Evolutionary conservation across 106 monocot species (phyloP).

Genomic region (Platanthera guangdongensis): DNA sequence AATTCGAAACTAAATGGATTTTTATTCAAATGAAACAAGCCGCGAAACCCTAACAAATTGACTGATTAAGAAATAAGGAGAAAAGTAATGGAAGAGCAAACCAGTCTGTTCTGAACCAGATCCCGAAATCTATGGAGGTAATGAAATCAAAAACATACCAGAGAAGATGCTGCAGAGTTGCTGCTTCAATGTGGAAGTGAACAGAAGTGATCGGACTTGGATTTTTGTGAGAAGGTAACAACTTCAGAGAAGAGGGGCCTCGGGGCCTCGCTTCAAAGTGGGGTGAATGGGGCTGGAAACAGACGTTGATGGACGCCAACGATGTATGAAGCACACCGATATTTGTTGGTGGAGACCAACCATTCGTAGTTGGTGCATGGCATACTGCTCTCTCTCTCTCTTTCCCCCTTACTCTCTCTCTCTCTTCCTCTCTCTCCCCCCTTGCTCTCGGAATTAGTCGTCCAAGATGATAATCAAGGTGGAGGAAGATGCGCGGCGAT

Average conservation of each 20-base stretch:
- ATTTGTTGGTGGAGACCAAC: no score
- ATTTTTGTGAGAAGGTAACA: not conserved
- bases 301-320: not conserved
- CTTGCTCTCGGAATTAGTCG: not conserved
- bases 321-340: not conserved
- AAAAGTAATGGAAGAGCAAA: not conserved
- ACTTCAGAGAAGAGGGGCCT: not conserved
- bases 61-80: not conserved
- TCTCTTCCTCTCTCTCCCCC: not conserved
- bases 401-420: not conserved
- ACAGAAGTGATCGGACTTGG: slow-evolving; percentile 1
- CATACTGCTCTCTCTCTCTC: not conserved
- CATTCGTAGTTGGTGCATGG: no score
- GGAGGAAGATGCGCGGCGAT: not conserved
- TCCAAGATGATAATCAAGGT: slow-evolving; percentile 10
- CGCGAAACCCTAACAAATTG: not conserved
- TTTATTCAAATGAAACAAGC: not conserved
- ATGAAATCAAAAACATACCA: not conserved
- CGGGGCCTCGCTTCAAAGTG: not conserved
- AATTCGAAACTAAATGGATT: not conserved
- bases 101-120: not conserved
- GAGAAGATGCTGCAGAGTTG: not conserved
- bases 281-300: not conserved
- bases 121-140: not conserved
- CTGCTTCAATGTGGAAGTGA: not conserved